Percentiles rank a stretch among this genome's conserved stretches.
Conservation (phyloP, 140 eudicot genomes). For the Ambrosia hybrid region DNA sequence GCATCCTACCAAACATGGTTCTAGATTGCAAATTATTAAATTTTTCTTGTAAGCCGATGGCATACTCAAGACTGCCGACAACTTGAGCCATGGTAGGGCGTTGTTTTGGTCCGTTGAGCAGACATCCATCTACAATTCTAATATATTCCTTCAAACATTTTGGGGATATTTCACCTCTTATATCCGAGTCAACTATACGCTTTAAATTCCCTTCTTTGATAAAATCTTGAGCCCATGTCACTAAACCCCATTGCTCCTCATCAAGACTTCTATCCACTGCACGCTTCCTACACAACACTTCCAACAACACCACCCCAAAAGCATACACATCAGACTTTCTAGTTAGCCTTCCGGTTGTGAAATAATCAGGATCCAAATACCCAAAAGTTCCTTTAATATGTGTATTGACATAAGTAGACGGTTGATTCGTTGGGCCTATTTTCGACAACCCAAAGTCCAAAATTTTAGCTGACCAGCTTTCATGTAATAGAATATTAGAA, state of each 20-base stretch:
- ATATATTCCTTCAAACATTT: constrained; percentile 20
- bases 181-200: constrained; percentile 13
- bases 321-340: constrained; percentile 42
- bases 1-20: constrained; percentile 2
- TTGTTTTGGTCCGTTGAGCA: constrained; percentile 17
- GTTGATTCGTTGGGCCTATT: constrained; percentile 28
- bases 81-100: constrained; percentile 31
- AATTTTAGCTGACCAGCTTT: constrained; percentile 32
- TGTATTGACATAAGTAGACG: constrained; percentile 21
- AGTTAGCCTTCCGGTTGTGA: constrained; percentile 18
- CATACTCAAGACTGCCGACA: constrained; percentile 14
- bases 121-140: constrained; percentile 20
- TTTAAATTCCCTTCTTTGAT: too few relatives aligned
- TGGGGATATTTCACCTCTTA: constrained; percentile 17
- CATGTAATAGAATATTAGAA: constrained; percentile 34
- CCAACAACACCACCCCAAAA: constrained; percentile 43
- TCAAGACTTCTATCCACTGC: constrained; percentile 28
- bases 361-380: constrained; percentile 40
- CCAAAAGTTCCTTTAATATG: constrained; percentile 33
- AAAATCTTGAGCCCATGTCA: too few relatives aligned
- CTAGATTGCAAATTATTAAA: not conserved
- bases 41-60: constrained; percentile 18
- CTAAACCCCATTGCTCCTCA: too few relatives aligned
- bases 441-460: too few relatives aligned
- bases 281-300: constrained; percentile 25